These are phyloP conservation scores for Exophiala xenobiotica DNA, from an alignment of 2,329 filamentous ascomycete genomes.

Conservation along the genomic window DNA sequence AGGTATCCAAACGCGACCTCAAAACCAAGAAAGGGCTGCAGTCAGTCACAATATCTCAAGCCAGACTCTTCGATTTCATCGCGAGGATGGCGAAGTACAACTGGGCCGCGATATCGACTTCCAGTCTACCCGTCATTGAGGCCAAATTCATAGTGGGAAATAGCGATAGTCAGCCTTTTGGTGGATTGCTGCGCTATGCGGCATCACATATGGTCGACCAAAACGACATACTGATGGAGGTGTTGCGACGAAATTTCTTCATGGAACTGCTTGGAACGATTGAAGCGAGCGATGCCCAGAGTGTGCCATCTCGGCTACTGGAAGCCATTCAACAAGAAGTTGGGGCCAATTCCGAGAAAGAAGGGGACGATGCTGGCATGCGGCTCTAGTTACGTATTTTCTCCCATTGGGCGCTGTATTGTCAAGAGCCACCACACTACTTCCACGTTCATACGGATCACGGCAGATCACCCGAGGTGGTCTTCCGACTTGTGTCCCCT, in stretches of 20 bases:
- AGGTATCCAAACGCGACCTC: slow-evolving; percentile 45
- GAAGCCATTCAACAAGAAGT: slow-evolving; percentile 29
- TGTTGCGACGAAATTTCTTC: slow-evolving; percentile 31
- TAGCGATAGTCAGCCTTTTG: slow-evolving; percentile 19
- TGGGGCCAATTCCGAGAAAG: slow-evolving; percentile 15
- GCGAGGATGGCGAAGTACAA: slow-evolving; percentile 54
- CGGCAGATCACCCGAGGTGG: too few species aligned
- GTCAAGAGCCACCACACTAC: too few species aligned
- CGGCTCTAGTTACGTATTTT: slow-evolving; percentile 5
- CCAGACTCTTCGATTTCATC: slow-evolving; percentile 59
- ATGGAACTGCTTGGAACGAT: slow-evolving; percentile 24
- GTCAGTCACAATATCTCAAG: slow-evolving; percentile 59
- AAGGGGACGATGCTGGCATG: slow-evolving; percentile 6
- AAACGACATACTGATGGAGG: slow-evolving; percentile 30
- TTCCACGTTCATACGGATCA: too few species aligned
- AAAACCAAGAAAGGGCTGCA: slow-evolving; percentile 41
- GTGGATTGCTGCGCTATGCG: slow-evolving; percentile 28
- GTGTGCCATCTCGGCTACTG: slow-evolving; percentile 22
- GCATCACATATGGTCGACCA: slow-evolving; percentile 30
- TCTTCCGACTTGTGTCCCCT: too few species aligned
- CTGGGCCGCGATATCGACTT: slow-evolving; percentile 53
- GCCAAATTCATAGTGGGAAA: slow-evolving; percentile 34
- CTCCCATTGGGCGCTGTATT: too few species aligned
- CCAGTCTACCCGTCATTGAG: slow-evolving; percentile 56
- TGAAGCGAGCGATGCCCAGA: slow-evolving; percentile 24